These are phyloP conservation scores for Malassezia equina DNA, from an alignment of 1,284 basidiomycete species.

Conservation along the genomic window DNA sequence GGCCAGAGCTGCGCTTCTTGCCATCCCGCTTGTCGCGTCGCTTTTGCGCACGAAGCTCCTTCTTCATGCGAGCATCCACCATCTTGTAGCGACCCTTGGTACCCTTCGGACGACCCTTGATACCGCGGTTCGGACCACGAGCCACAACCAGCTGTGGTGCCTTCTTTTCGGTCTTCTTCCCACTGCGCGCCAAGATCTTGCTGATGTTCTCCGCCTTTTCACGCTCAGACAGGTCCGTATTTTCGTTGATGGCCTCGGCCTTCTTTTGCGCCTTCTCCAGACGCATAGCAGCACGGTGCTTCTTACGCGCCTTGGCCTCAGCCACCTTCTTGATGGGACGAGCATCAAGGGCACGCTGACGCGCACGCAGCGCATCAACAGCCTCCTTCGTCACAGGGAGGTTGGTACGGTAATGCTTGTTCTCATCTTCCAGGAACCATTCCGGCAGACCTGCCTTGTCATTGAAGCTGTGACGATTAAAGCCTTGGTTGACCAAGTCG, in stretches of 20 bases:
- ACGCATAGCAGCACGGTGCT: constrained; percentile 72
- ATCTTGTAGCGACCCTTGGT: constrained; percentile 62
- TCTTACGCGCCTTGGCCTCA: constrained; percentile 95
- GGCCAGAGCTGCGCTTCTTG: constrained; percentile 33
- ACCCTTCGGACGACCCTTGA: constrained; percentile 88
- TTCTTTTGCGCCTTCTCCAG: constrained; percentile 91
- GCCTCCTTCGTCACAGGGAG: constrained; percentile 96
- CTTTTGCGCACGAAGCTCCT: constrained; percentile 44
- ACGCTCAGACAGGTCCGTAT: constrained; percentile 62
- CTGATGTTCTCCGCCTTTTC: constrained; percentile 91
- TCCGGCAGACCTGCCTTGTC: constrained; percentile 80
- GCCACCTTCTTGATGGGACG: constrained; percentile 98
- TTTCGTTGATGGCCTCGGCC: constrained; percentile 85
- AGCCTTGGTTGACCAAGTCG: constrained; percentile 85
- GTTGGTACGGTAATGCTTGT: constrained; percentile 84
- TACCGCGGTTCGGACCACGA: constrained; percentile 73
- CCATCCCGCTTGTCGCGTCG: constrained; percentile 38
- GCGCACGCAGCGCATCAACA: constrained; percentile 70
- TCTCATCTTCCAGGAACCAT: constrained; percentile 97
- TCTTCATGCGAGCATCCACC: constrained; percentile 46
- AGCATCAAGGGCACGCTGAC: constrained; percentile 85
- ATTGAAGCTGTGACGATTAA: constrained; percentile 75
- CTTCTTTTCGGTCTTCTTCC: constrained; percentile 59
- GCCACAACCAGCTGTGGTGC: constrained; percentile 85
- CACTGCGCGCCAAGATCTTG: constrained; percentile 66